Conservation (phyloP, 352 stramenopile species). For the Phytophthora podocarpi region DNA sequence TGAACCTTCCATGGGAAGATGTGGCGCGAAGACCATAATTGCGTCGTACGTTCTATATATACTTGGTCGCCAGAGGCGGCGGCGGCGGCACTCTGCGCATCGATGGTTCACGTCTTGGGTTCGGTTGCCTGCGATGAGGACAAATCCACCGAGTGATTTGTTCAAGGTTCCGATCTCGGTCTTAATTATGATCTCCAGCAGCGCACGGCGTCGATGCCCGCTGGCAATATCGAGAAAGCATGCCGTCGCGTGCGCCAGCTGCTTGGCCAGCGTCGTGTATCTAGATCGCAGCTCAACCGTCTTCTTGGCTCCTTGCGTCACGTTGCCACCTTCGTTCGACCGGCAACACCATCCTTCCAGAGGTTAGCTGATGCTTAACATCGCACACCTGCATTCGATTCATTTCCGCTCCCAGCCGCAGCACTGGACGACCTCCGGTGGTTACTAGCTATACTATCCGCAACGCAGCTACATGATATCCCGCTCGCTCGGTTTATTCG, state of each 20-base stretch:
- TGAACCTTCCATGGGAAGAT: constrained; percentile 3
- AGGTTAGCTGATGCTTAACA: background rate
- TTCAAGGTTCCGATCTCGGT: background rate
- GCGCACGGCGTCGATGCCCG: background rate
- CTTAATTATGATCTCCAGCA: background rate
- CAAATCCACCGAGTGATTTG: constrained; percentile 9
- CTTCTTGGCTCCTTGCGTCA: constrained; percentile 10
- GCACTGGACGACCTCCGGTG: constrained; percentile 3
- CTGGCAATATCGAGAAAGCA: constrained; percentile 10
- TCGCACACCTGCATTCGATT: background rate
- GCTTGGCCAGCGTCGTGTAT: background rate
- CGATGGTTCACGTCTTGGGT: constrained; percentile 7
- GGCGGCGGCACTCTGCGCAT: background rate
- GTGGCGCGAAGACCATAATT: constrained; percentile 22
- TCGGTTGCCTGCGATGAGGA: constrained; percentile 8
- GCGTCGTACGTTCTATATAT: constrained; percentile 4
- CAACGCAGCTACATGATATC: background rate
- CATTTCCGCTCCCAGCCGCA: background rate
- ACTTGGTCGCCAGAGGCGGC: constrained; percentile 5
- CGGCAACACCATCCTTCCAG: constrained; percentile 16
- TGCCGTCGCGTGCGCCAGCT: background rate
- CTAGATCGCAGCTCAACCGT: background rate
- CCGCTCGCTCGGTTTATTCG: constrained; percentile 4
- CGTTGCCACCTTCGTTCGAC: too few species aligned
- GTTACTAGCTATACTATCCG: constrained; percentile 2